A percentile compares a stretch with the other conserved stretches of the same genome.
These are phyloP conservation scores for Ampelomyces quisqualis DNA, from an alignment of 2,329 filamentous ascomycete species.

Conservation along the genomic window DNA sequence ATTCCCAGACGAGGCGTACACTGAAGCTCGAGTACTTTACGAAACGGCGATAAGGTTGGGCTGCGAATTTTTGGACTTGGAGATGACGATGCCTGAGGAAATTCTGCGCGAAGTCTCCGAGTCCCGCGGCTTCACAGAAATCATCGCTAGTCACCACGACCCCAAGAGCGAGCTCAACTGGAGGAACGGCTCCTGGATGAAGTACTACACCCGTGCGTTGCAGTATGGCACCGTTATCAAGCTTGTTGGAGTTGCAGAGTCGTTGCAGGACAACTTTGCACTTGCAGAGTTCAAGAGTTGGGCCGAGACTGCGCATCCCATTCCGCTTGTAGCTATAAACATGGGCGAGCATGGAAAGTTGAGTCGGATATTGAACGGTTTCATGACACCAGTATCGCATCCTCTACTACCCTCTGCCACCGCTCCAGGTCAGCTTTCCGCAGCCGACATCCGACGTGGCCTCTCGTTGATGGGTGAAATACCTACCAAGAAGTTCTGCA, in stretches of 20 bases:
- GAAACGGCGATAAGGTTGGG: slow-evolving; percentile 76
- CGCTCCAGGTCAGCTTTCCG: slow-evolving; percentile 89
- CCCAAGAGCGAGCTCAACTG: slow-evolving; percentile 76
- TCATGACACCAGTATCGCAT: slow-evolving; percentile 94
- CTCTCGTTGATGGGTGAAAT: slow-evolving; percentile 79
- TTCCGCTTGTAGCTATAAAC: slow-evolving; percentile 92
- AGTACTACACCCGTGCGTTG: slow-evolving; percentile 84
- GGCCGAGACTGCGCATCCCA: slow-evolving; percentile 70
- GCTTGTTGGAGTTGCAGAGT: slow-evolving; percentile 77
- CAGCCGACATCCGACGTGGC: slow-evolving; percentile 79
- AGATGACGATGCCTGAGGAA: slow-evolving; percentile 80
- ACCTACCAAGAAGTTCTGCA: slow-evolving; percentile 71
- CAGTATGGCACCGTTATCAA: slow-evolving; percentile 94
- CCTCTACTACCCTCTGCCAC: slow-evolving; percentile 87
- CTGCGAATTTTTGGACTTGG: slow-evolving; percentile 89
- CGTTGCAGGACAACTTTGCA: slow-evolving; percentile 81
- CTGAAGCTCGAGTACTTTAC: slow-evolving; percentile 75
- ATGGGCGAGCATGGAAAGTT: slow-evolving; percentile 89
- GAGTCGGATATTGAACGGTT: slow-evolving; percentile 84
- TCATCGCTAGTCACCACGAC: slow-evolving; percentile 97
- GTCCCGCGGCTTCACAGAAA: slow-evolving; percentile 70
- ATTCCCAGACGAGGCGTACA: slow-evolving; percentile 74
- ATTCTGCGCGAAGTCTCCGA: slow-evolving; percentile 69
- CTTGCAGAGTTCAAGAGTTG: slow-evolving; percentile 77
- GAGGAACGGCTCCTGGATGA: slow-evolving; percentile 89